Percentiles rank a stretch among this genome's conserved stretches.
Evolutionary conservation across 1,284 basidiomycete species (phyloP).

Genomic region (Trametes sp.): DNA sequence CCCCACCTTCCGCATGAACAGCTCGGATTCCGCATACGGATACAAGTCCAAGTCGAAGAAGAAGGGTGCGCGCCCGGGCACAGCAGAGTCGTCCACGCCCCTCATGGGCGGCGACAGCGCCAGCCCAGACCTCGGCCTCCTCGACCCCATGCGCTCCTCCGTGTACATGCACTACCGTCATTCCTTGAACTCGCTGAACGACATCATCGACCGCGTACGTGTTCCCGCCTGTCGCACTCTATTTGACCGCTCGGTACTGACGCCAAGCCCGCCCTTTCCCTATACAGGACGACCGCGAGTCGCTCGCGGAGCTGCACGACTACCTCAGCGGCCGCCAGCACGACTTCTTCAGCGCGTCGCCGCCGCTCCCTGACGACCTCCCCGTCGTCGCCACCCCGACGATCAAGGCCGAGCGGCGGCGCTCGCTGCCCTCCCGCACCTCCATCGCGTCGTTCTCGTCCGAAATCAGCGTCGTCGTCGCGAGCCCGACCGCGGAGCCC

Average conservation of each 20-base stretch:
- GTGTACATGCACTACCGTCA: constrained; percentile 80
- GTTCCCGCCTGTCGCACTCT: constrained; percentile 3
- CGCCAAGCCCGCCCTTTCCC: constrained; percentile 11
- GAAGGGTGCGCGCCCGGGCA: constrained; percentile 53
- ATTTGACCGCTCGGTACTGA: constrained; percentile 11
- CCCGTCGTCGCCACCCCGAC: constrained; percentile 32
- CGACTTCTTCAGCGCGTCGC: constrained; percentile 20
- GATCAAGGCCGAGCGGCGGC: constrained; percentile 61
- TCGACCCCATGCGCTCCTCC: constrained; percentile 45
- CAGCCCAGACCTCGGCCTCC: constrained; percentile 40
- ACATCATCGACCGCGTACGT: constrained; percentile 78
- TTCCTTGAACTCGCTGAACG: constrained; percentile 76
- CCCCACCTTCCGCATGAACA: constrained; percentile 47
- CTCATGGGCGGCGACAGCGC: constrained; percentile 47
- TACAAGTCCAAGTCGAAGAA: constrained; percentile 47
- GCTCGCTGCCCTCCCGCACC: constrained; percentile 70
- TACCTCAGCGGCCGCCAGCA: constrained; percentile 55
- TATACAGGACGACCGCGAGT: constrained; percentile 71
- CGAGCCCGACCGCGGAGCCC: constrained; percentile 53
- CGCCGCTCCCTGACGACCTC: constrained; percentile 24
- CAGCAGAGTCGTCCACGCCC: constrained; percentile 62
- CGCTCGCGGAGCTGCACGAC: constrained; percentile 75
- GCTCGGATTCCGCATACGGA: constrained; percentile 48
- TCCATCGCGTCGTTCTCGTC: constrained; percentile 68
- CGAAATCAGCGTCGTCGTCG: constrained; percentile 48